Evolutionary conservation across 2,329 filamentous ascomycete species (phyloP).

Genomic region (Fusarium virguliforme): DNA sequence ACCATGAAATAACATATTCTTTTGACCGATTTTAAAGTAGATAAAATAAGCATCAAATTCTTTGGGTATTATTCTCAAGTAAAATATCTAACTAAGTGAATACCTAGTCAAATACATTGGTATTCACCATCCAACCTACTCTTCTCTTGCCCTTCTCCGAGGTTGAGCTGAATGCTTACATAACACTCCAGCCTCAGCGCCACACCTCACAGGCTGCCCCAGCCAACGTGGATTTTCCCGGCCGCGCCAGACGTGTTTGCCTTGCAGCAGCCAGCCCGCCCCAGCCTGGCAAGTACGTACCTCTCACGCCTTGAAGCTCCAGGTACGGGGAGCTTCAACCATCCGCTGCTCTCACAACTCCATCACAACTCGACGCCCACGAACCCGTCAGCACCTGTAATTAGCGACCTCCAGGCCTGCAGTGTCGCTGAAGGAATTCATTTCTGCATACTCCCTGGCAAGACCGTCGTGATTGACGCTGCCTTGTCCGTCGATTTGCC

Average conservation of each 20-base stretch:
- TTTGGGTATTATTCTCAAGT: neutral
- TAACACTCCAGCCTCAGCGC: slow-evolving; percentile 32
- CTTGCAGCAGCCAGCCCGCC: slow-evolving; percentile 51
- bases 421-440: slow-evolving; percentile 11
- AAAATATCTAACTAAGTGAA: neutral
- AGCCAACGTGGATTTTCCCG: slow-evolving; percentile 47
- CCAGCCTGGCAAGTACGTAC: slow-evolving; percentile 41
- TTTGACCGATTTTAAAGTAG: no score
- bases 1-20: no score
- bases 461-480: slow-evolving; percentile 45
- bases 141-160: neutral
- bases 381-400: slow-evolving; percentile 26
- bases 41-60: no score
- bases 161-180: neutral
- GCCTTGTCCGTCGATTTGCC: slow-evolving; percentile 32
- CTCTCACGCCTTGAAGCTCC: slow-evolving; percentile 43
- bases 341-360: slow-evolving; percentile 41
- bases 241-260: slow-evolving; percentile 63
- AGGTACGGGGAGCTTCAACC: slow-evolving; percentile 44
- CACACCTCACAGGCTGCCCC: slow-evolving; percentile 39
- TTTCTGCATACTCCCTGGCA: slow-evolving; percentile 18
- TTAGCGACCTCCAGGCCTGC: slow-evolving; percentile 16
- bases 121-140: no score
- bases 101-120: no score
- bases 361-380: slow-evolving; percentile 41